Evolutionary conservation across 441 rosid species (phyloP), one percentile per base, ranked within the genome.

Genomic region (Viola pubescens): DNA sequence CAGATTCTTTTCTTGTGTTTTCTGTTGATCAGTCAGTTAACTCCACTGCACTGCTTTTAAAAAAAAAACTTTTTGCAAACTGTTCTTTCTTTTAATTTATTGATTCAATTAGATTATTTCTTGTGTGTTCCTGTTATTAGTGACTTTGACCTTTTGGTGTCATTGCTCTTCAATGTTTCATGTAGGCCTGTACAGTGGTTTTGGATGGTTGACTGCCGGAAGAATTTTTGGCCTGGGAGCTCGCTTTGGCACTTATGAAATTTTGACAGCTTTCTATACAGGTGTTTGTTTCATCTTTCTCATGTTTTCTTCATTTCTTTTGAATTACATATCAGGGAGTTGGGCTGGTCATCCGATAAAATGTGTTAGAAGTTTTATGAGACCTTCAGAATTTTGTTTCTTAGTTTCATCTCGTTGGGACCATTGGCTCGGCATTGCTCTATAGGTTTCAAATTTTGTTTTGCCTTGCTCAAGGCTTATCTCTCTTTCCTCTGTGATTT

Each of bases 211-310:
- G 66, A 79, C 74, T 9, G 44, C 79, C 37, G 95, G 88, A 45
- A 88, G 88, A 73, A 77, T 70, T 43, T 75, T 84, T 4, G 85
- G 94, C 43, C 9, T 85, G 51, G 95, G 89, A 64, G 78, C 82
- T 61, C 87, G 95, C 44, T 91, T 91, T 66, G 95, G 98, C 48
- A 72, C 75, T 45, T 91, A 85, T 68, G 96, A 91, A 77, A 76
- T 89, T 61, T 72, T 83, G 37, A 79, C 94, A 37, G 96, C 95
- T 52, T 91, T 79, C 58, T 79, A 64, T 63, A 84, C 81, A 87
- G 98, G 95, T 91, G 75, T 48, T 48, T 13, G 43, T 14, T 4
- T 40, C 26, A 4, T 5, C 10, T 4, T 41, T 14, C 10, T 37
- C 44, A 26, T 10, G 4, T 19, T 50, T 12, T 11, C 4, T 59